Evolutionary conservation across 257 asterid species (phyloP), one percentile per base, ranked within the genome.

Genomic region (Coffea canephora): DNA sequence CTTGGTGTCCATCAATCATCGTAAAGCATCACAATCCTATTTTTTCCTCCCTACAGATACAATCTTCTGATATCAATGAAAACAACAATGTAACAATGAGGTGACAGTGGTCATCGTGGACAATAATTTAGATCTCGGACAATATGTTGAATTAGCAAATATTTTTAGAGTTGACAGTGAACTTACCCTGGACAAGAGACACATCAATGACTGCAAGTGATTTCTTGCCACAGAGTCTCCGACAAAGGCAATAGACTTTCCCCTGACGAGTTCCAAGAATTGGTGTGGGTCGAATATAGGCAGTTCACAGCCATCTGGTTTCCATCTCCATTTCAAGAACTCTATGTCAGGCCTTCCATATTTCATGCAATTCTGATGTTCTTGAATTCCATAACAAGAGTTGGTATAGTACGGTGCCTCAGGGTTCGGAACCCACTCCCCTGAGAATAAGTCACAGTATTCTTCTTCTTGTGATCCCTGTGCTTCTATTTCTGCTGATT

Each of bases 181-280:
- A 46, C 55, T 75, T 75, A 75, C 78, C 71, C 78, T 75, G 69
- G 78, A 52, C 78, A 75, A 75, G 43, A 75, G 54, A 55, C 78
- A 75, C 55, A 75, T 39, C 68, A 75, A 59, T 75, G 78, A 75
- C 34, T 75, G 78, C 41, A 75, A 5, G 45, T 75, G 78, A 48
- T 75, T 75, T 23, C 78, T 59, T 39, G 78, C 78, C 6, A 75
- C 70, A 19, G 78, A 75, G 70, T 75, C 78, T 75, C 78, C 78
- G 23, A 75, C 55, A 23, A 75, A 75, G 23, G 78, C 78, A 31
- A 75, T 41, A 59, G 78, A 57, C 50, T 75, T 75, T 39, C 78
- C 78, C 43, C 78, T 75, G 78, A 75, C 78, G 9, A 75, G 43
- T 57, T 75, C 78, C 70, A 75, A 41, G 78, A 75, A 75, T 57